Evolutionary conservation across 805 yeast genomes (phyloP).

Genomic region (Naumovozyma baii): DNA sequence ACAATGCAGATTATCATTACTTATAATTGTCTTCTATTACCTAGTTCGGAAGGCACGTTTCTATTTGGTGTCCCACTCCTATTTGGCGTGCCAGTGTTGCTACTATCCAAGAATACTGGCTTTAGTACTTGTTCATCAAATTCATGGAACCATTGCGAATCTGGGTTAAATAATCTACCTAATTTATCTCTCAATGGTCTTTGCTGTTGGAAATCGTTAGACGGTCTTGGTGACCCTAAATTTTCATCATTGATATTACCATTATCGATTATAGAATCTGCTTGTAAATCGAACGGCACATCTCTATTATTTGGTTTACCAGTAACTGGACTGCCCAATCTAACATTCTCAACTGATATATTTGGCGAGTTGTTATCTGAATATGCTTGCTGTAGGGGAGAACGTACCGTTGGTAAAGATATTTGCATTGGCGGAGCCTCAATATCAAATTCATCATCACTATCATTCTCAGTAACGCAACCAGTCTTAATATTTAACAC

Average conservation of each 20-base stretch:
- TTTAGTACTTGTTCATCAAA: slow-evolving; percentile 91
- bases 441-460: slow-evolving; percentile 93
- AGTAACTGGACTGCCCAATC: slow-evolving; percentile 2
- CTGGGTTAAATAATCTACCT: slow-evolving; percentile 23
- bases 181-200: slow-evolving; percentile 3
- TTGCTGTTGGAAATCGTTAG: slow-evolving; percentile 3
- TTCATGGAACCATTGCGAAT: slow-evolving; percentile 80
- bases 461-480: slow-evolving; percentile 60
- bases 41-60: slow-evolving; percentile 3
- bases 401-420: slow-evolving; percentile 4
- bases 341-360: slow-evolving; percentile 12
- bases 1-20: too few relatives aligned
- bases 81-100: not conserved
- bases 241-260: not conserved
- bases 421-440: slow-evolving; percentile 41
- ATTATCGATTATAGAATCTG: not conserved
- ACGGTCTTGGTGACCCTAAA: not conserved
- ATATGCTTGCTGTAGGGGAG: slow-evolving; percentile 11
- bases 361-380: slow-evolving; percentile 22
- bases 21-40: slow-evolving; percentile 3
- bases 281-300: not conserved
- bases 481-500: slow-evolving; percentile 89
- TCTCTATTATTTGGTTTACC: not conserved
- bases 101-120: slow-evolving; percentile 73
- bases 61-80: not conserved